These are phyloP conservation scores for Quercus aquifolioides DNA, from an alignment of 306 rosid species.

Conservation along the genomic window DNA sequence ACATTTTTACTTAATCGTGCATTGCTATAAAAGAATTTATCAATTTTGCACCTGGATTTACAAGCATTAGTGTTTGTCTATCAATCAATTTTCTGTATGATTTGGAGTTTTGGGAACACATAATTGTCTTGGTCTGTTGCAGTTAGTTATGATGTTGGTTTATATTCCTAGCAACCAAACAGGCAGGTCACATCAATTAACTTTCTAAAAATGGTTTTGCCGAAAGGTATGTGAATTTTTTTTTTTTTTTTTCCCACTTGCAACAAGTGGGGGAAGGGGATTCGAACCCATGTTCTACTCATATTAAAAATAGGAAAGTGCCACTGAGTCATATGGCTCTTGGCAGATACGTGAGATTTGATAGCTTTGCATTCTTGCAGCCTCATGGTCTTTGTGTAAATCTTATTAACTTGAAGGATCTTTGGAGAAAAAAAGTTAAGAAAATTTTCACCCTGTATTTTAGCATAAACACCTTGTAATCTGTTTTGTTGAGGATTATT, in stretches of 20 bases:
- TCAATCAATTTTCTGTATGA: neutral
- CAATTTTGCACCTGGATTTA: neutral
- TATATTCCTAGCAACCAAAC: neutral
- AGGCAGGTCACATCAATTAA: neutral
- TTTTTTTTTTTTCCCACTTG: no score
- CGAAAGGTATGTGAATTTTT: neutral
- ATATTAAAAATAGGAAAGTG: no score
- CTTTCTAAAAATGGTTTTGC: neutral
- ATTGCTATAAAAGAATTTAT: neutral
- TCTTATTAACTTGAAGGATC: neutral
- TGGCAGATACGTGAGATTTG: neutral
- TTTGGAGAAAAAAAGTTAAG: neutral
- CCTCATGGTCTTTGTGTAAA: neutral
- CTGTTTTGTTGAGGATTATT: neutral
- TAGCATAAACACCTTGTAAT: neutral
- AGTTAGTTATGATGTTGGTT: neutral
- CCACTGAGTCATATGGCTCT: no score
- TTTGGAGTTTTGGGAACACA: neutral
- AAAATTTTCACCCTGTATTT: neutral
- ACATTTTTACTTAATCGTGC: neutral
- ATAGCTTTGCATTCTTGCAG: neutral
- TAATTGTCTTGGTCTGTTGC: neutral
- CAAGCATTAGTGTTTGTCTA: neutral
- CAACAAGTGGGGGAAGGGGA: no score
- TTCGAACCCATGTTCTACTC: no score